These are phyloP conservation scores for Adansonia grandidieri DNA, from an alignment of 441 rosid species.

Conservation along the genomic window DNA sequence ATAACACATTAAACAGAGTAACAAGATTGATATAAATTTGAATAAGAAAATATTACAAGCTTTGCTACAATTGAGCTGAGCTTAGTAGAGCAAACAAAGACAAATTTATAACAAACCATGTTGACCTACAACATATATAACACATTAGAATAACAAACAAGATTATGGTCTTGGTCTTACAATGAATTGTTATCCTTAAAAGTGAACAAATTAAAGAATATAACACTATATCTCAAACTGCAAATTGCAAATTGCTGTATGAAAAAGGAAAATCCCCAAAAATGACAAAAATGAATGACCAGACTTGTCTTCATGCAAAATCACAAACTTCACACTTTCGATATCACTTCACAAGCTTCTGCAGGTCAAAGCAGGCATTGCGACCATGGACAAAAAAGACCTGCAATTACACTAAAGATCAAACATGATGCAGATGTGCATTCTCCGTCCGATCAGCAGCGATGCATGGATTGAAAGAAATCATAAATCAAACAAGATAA, in stretches of 20 bases:
- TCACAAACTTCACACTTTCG: slow-evolving; percentile 20
- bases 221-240: slow-evolving; percentile 23
- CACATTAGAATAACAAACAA: no score
- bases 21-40: no score
- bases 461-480: not conserved
- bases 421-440: not conserved
- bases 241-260: slow-evolving; percentile 15
- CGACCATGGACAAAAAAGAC: slow-evolving; percentile 19
- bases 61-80: no score
- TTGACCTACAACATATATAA: no score
- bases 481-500: not conserved
- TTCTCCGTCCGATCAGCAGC: not conserved
- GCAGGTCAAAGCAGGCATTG: not conserved
- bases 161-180: no score
- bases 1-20: no score
- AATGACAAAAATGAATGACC: not conserved
- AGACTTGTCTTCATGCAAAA: slow-evolving; percentile 28
- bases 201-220: slow-evolving; percentile 36
- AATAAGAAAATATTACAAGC: no score
- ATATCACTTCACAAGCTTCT: slow-evolving; percentile 15
- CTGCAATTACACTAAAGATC: slow-evolving; percentile 34
- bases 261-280: not conserved
- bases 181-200: no score
- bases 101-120: no score
- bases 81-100: no score